phyloP scores from a whole-genome alignment of 495 filamentous ascomycete species.

The Apodospora peruviana region DNA sequence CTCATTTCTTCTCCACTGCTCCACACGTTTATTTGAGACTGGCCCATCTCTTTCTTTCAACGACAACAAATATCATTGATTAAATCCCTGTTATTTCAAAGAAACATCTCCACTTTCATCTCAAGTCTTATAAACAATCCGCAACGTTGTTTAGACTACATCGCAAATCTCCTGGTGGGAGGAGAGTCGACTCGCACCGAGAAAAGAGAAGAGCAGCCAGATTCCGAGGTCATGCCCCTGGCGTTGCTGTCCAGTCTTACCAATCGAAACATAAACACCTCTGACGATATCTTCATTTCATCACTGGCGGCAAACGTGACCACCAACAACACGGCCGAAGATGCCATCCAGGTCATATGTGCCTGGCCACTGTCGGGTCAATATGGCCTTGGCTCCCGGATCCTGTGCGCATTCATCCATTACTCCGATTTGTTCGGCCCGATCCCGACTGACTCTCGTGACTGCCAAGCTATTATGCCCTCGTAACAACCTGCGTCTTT shows the following conservation, averaged over 20 bases:
- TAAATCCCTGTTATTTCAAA: too few species aligned
- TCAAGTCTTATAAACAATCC: too few species aligned
- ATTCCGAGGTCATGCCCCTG: conserved; percentile 11
- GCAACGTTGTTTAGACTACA: too few species aligned
- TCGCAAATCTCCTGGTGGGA: too few species aligned
- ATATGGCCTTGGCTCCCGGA: conserved; percentile 51
- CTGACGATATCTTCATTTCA: not conserved
- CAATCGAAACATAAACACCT: conserved; percentile 2
- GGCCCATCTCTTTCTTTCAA: too few species aligned
- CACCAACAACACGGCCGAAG: conserved; percentile 5
- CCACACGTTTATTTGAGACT: too few species aligned
- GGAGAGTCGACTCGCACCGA: too few species aligned
- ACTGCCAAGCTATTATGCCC: conserved; percentile 49
- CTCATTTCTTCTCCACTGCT: too few species aligned
- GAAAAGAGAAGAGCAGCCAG: not conserved
- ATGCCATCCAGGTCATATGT: conserved; percentile 47
- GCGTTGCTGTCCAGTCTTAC: not conserved
- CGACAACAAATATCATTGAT: too few species aligned
- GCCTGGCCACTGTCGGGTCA: conserved; percentile 58
- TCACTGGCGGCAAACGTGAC: conserved; percentile 18
- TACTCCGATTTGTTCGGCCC: not conserved
- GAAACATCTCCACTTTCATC: too few species aligned
- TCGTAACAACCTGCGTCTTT: conserved; percentile 53
- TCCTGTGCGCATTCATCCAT: conserved; percentile 38
- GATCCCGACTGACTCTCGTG: not conserved